Percentiles rank a stretch among this genome's conserved stretches.
phyloP scores from a whole-genome alignment of 2,329 filamentous ascomycete genomes.

The Pezicula carpinea region DNA sequence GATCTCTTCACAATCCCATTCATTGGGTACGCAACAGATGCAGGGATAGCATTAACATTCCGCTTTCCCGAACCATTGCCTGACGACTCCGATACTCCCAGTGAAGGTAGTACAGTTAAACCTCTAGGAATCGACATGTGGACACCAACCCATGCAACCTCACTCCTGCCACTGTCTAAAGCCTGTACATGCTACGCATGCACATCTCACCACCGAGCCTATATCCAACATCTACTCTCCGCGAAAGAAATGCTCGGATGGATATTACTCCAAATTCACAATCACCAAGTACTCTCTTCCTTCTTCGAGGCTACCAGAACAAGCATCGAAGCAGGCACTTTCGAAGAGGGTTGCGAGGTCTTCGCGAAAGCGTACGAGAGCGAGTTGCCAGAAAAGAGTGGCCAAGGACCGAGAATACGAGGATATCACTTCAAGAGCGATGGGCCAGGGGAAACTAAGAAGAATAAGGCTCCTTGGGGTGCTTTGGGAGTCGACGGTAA shows the following conservation, averaged over 20 bases:
- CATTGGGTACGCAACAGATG: constrained; percentile 68
- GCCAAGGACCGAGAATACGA: constrained; percentile 71
- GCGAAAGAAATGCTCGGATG: constrained; percentile 97
- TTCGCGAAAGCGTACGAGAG: constrained; percentile 59
- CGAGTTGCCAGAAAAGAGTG: constrained; percentile 68
- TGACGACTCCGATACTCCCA: not conserved
- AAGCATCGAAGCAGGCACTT: constrained; percentile 54
- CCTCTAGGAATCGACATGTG: constrained; percentile 79
- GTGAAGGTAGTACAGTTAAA: constrained; percentile 16
- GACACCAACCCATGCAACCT: constrained; percentile 54
- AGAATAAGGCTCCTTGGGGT: constrained; percentile 65
- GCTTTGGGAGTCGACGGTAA: constrained; percentile 37
- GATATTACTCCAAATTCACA: constrained; percentile 89
- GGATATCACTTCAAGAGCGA: constrained; percentile 79
- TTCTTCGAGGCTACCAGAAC: constrained; percentile 72
- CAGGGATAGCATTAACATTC: constrained; percentile 80
- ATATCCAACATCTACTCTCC: constrained; percentile 77
- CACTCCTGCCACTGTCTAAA: constrained; percentile 55
- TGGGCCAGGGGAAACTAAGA: constrained; percentile 55
- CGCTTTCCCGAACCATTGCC: constrained; percentile 53
- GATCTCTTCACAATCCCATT: constrained; percentile 80
- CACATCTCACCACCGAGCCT: constrained; percentile 77
- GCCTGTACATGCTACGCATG: constrained; percentile 81
- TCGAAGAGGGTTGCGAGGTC: constrained; percentile 44
- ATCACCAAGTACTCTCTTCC: constrained; percentile 64